Conservation (phyloP, 2,329 filamentous ascomycete species). For the Tolypocladium pustulatum region DNA sequence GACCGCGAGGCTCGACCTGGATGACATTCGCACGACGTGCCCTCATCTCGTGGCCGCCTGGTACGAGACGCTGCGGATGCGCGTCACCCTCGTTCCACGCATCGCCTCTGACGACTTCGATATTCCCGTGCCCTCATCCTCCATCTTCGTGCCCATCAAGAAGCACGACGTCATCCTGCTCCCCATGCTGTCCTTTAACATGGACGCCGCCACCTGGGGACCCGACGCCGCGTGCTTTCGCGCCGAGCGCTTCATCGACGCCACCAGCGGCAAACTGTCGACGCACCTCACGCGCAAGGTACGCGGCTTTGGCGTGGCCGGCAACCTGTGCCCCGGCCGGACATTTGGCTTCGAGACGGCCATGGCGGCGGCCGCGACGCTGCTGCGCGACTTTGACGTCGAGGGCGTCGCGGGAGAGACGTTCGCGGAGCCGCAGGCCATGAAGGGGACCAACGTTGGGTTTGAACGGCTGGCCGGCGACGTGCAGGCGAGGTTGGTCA, state of each 20-base stretch:
- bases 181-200: conserved; percentile 20
- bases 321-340: conserved; percentile 19
- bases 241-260: conserved; percentile 17
- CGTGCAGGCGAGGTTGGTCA: conserved; percentile 12
- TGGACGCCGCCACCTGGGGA: conserved; percentile 16
- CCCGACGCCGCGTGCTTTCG: conserved; percentile 14
- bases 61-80: conserved; percentile 20
- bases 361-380: conserved; percentile 14
- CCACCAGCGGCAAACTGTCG: conserved; percentile 9
- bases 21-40: conserved; percentile 13
- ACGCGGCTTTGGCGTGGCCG: conserved; percentile 19
- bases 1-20: conserved; percentile 8
- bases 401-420: conserved; percentile 5
- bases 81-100: conserved; percentile 19
- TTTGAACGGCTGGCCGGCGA: conserved; percentile 19
- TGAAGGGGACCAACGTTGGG: conserved; percentile 17
- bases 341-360: conserved; percentile 18
- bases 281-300: conserved; percentile 13
- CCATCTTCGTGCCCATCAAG: conserved; percentile 9
- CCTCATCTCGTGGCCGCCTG: conserved; percentile 19
- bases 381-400: conserved; percentile 18
- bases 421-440: conserved; percentile 12
- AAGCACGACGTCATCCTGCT: conserved; percentile 20
- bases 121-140: conserved; percentile 9
- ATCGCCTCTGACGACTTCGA: conserved; percentile 17